phyloP scores from a whole-genome alignment of 2,329 filamentous ascomycete genomes.

The Didymella glomerata region DNA sequence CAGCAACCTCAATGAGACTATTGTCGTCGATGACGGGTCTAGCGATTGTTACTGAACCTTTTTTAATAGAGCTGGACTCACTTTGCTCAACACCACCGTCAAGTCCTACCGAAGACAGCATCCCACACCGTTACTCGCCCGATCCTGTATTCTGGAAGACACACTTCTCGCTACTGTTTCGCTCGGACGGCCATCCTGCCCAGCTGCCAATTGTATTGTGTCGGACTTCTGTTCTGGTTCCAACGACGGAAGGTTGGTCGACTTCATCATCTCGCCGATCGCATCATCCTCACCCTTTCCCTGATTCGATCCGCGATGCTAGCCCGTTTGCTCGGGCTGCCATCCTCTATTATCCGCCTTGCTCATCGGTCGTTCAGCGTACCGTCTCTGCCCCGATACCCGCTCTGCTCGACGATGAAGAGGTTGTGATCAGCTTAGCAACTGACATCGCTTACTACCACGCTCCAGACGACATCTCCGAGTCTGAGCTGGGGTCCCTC shows the following conservation, averaged over 20 bases:
- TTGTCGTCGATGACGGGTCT: neutral
- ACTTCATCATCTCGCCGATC: neutral
- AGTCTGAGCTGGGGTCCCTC: neutral
- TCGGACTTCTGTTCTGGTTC: neutral
- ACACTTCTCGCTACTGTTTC: neutral
- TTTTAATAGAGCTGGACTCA: neutral
- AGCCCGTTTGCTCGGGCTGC: neutral
- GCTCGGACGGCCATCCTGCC: neutral
- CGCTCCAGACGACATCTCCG: neutral
- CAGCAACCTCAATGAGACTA: neutral
- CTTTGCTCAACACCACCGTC: neutral
- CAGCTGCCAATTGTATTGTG: no score
- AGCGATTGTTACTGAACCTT: neutral
- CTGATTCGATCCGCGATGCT: neutral
- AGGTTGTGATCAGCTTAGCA: neutral
- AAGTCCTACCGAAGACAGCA: neutral
- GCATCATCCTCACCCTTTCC: neutral
- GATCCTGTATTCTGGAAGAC: neutral
- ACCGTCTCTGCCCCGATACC: neutral
- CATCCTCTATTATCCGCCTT: neutral
- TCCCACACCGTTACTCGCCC: neutral
- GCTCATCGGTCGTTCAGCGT: neutral
- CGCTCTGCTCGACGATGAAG: neutral
- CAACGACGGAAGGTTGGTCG: neutral
- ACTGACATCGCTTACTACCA: constrained; percentile 1